phyloP scores from a whole-genome alignment of 352 stramenopile genomes.

The Phytopythium ostracodes region DNA sequence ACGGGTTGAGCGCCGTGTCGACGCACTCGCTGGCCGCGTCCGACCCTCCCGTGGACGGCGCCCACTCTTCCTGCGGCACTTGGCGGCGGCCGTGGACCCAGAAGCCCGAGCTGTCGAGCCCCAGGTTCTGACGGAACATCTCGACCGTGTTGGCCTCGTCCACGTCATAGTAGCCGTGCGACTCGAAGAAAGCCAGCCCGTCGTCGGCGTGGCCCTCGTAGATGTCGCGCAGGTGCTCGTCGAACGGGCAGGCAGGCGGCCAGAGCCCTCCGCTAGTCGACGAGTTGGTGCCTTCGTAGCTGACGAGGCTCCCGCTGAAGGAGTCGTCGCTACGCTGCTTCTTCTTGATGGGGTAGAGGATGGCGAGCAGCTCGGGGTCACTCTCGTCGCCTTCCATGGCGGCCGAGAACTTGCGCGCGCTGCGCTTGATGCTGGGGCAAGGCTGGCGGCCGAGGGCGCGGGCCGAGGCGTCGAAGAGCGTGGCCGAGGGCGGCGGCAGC shows the following conservation, averaged over 20 bases:
- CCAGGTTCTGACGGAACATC: slow-evolving; percentile 77
- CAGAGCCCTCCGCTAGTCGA: slow-evolving; percentile 8
- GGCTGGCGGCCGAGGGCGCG: too few relatives aligned
- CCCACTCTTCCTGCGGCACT: slow-evolving; percentile 12
- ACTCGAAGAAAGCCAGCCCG: slow-evolving; percentile 74
- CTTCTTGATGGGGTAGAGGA: slow-evolving; percentile 21
- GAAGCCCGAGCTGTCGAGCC: slow-evolving; percentile 47
- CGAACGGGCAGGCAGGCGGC: slow-evolving; percentile 42
- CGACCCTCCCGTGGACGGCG: background rate
- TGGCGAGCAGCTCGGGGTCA: slow-evolving; percentile 8
- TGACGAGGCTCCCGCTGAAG: slow-evolving; percentile 16
- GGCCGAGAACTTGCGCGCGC: slow-evolving; percentile 28
- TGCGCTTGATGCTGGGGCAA: slow-evolving; percentile 15
- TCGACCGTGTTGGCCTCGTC: slow-evolving; percentile 76
- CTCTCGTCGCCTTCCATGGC: slow-evolving; percentile 20
- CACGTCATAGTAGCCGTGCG: slow-evolving; percentile 80
- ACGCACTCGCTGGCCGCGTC: slow-evolving; percentile 19
- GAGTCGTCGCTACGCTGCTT: slow-evolving; percentile 29
- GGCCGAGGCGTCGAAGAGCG: slow-evolving; percentile 1
- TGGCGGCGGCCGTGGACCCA: slow-evolving; percentile 41
- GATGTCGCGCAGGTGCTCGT: slow-evolving; percentile 58
- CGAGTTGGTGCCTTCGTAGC: slow-evolving; percentile 10
- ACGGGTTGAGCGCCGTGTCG: slow-evolving; percentile 20
- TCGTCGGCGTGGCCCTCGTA: slow-evolving; percentile 54
- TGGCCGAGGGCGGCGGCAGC: slow-evolving; percentile 1